Evolutionary conservation across 1,284 basidiomycete species (phyloP), one percentile per base, ranked within the genome.

Genomic region (Xerocomus amazonicus): DNA sequence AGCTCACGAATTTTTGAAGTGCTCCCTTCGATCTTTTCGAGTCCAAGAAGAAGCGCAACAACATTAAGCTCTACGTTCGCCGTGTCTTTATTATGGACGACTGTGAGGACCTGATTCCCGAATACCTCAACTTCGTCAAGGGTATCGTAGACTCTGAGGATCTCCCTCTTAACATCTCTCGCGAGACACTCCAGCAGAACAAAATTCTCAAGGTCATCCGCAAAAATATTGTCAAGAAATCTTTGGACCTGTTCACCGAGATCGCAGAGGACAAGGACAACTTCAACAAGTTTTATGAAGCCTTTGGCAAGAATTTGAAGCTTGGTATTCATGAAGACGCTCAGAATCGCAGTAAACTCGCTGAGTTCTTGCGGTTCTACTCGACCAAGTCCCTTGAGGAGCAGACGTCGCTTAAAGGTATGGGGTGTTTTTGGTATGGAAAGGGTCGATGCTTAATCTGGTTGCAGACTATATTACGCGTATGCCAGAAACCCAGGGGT

Each of bases 61-160:
- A 98, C 90, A 98, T 99, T 83, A 99, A 99, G 81, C 93, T 99
- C 72, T 99, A 99, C 73, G 97, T 99, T 63, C 94, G 97, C 78
- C 93, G 97, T 54, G 96, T 99, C 65, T 99, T 99, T 81, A 99
- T 99, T 82, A 97, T 97, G 91, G 96, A 99, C 76, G 96, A 99
- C 77, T 98, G 95, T 72, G 97, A 99, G 78, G 97, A 99, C 68
- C 79, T 99, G 70, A 98, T 99, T 69, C 97, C 97, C 65, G 97
- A 99, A 75, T 99, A 99, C 83, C 92, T 99, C 73, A 99, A 98
- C 85, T 99, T 99, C 70, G 87, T 98, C 77, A 97, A 97, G 84
- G 94, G 90, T 81, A 96, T 97, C 68, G 97, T 99, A 74, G 97
- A 99, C 80, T 99, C 96, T 34, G 97, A 99, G 79, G 96, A 99